phyloP scores from a whole-genome alignment of 2,329 filamentous ascomycete species.

The Cadophora sp. region DNA sequence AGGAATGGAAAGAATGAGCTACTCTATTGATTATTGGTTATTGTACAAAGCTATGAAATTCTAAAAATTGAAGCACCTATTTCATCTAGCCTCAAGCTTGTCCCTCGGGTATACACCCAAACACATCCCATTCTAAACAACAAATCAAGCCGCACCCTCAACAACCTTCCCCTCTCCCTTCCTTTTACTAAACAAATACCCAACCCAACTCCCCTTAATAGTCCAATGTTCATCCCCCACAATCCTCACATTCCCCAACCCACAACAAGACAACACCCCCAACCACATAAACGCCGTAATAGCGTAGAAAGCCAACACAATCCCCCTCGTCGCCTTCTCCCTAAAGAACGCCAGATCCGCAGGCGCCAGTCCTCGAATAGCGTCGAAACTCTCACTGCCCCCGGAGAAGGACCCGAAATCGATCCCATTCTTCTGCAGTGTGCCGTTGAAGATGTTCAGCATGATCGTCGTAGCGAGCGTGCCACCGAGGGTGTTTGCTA shows the following conservation, averaged over 20 bases:
- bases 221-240: conserved; percentile 36
- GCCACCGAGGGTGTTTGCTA: conserved; percentile 68
- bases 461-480: conserved; percentile 71
- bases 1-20: too few species aligned
- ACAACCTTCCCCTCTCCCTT: not conserved
- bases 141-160: not conserved
- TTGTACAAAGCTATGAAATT: too few species aligned
- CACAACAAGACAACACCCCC: conserved; percentile 51
- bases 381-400: conserved; percentile 47
- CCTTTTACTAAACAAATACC: not conserved
- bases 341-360: conserved; percentile 49
- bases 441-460: conserved; percentile 73
- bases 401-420: not conserved
- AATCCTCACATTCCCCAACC: conserved; percentile 56
- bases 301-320: conserved; percentile 70
- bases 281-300: conserved; percentile 65
- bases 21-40: too few species aligned
- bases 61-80: too few species aligned
- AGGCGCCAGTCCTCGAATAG: conserved; percentile 47
- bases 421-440: conserved; percentile 25
- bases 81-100: not conserved
- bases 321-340: conserved; percentile 57
- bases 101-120: not conserved
- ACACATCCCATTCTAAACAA: not conserved
- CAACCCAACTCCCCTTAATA: conserved; percentile 30